phyloP scores from a whole-genome alignment of 2,329 filamentous ascomycete species.

The Onygena corvina region DNA sequence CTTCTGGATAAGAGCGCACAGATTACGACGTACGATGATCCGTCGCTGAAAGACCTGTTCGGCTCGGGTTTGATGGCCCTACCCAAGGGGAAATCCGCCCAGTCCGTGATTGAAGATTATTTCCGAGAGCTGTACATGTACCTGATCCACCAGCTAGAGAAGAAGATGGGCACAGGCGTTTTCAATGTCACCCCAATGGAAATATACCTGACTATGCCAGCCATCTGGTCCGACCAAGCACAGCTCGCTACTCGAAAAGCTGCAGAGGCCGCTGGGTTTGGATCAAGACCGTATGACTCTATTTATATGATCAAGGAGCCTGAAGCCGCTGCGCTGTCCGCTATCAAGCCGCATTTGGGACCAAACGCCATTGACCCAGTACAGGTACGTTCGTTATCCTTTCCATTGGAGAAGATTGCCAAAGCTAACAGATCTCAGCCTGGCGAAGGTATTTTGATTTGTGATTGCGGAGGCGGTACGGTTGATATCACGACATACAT shows the following conservation, averaged over 20 bases:
- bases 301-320: constrained; percentile 17
- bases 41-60: constrained; percentile 7
- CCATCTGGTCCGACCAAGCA: constrained; percentile 16
- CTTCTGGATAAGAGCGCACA: constrained; percentile 18
- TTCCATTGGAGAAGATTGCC: background rate
- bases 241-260: constrained; percentile 15
- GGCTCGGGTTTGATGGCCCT: constrained; percentile 5
- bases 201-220: constrained; percentile 18
- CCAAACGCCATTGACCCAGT: constrained; percentile 9
- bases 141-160: constrained; percentile 15
- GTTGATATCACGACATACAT: constrained; percentile 22
- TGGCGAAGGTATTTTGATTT: constrained; percentile 19
- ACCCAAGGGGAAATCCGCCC: constrained; percentile 15
- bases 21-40: constrained; percentile 18
- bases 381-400: constrained; percentile 3
- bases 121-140: constrained; percentile 17
- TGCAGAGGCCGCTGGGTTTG: constrained; percentile 16
- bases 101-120: constrained; percentile 19
- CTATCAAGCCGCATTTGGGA: constrained; percentile 8
- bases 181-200: constrained; percentile 15
- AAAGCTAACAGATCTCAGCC: background rate
- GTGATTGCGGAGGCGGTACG: constrained; percentile 23
- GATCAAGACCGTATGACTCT: constrained; percentile 13
- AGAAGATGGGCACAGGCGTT: constrained; percentile 14
- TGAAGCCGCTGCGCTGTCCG: constrained; percentile 14